Evolutionary conservation across 306 rosid genomes (phyloP).

Genomic region (Fagus sylvatica): DNA sequence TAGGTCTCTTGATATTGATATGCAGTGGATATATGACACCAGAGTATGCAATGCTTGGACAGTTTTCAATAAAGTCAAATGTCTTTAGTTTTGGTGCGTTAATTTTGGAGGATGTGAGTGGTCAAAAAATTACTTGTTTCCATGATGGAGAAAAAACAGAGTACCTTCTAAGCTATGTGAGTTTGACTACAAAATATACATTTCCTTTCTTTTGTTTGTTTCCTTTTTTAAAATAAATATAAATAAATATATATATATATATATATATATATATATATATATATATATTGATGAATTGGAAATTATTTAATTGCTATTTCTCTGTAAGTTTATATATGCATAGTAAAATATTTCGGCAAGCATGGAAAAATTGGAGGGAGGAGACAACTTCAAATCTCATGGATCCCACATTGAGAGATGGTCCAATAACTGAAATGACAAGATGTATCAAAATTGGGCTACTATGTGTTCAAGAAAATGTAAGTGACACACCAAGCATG

Average conservation of each 20-base stretch:
- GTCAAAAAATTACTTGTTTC: too few species aligned
- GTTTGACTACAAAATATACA: too few species aligned
- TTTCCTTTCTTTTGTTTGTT: too few species aligned
- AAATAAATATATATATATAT: too few species aligned
- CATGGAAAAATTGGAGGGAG: too few species aligned
- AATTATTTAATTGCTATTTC: background rate
- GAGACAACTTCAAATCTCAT: background rate
- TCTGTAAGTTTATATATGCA: background rate
- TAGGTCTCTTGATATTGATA: too few species aligned
- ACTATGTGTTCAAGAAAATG: background rate
- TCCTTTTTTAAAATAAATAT: too few species aligned
- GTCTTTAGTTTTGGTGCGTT: too few species aligned
- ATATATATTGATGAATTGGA: background rate
- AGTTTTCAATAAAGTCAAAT: background rate
- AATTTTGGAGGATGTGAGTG: too few species aligned
- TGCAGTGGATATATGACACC: slow-evolving; percentile 1
- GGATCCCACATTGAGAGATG: background rate
- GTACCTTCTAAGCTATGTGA: too few species aligned
- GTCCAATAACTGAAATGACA: background rate
- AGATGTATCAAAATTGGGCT: background rate
- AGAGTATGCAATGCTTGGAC: background rate
- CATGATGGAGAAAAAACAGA: too few species aligned
- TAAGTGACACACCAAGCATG: background rate
- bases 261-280: too few species aligned
- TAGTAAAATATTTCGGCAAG: background rate